Evolutionary conservation across 306 rosid species (phyloP).

Genomic region (Casuarina equisetifolia): DNA sequence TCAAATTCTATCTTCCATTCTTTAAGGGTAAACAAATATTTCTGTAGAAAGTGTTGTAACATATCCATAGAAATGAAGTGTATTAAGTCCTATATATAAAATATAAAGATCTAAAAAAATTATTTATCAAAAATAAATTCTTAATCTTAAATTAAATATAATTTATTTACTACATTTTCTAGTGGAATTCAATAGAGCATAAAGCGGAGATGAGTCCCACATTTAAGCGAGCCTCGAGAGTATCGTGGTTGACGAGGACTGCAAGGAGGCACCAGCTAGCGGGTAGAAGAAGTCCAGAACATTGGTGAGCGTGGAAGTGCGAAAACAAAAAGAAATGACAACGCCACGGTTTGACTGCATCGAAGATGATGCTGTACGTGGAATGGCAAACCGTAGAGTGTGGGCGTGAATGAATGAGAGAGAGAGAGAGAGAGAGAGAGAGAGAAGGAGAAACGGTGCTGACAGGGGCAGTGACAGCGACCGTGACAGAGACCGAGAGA

Average conservation of each 20-base stretch:
- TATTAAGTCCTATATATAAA: no score
- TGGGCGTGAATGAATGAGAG: constrained; percentile 47
- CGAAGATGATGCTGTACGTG: constrained; percentile 59
- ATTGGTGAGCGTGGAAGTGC: not conserved
- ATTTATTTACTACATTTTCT: no score
- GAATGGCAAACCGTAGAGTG: constrained; percentile 84
- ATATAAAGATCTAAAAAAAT: no score
- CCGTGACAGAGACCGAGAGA: not conserved
- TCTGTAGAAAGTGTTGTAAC: no score
- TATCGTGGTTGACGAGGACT: not conserved
- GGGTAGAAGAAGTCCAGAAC: not conserved
- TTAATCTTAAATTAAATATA: no score
- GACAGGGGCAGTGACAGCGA: constrained; percentile 16
- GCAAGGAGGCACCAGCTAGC: not conserved
- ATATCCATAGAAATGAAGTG: no score
- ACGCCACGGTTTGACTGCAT: constrained; percentile 45
- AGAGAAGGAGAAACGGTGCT: not conserved
- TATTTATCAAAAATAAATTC: no score
- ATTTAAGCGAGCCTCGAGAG: not conserved
- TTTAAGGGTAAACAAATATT: no score
- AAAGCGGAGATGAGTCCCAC: not conserved
- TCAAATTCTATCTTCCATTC: no score
- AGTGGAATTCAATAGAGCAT: no score
- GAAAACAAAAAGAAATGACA: not conserved
- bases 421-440: constrained; percentile 2